Percentiles rank a stretch among this genome's conserved stretches.
Evolutionary conservation across 2,329 filamentous ascomycete genomes (phyloP).

Genomic region (Cryphonectria japonica): DNA sequence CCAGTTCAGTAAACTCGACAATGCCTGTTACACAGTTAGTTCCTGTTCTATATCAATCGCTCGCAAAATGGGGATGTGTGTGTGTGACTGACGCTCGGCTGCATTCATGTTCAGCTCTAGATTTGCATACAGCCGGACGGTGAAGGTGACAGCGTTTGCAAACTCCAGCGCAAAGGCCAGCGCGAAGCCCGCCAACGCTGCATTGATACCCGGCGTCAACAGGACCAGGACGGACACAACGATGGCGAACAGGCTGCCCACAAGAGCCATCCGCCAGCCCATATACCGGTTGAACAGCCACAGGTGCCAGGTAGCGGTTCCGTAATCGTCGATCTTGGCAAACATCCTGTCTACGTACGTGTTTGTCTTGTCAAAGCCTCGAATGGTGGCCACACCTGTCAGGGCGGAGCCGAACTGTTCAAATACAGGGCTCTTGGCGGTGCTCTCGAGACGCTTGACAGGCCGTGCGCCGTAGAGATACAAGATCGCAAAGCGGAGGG

Average conservation of each 20-base stretch:
- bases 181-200: constrained; percentile 75
- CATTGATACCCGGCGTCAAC: constrained; percentile 62
- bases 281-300: constrained; percentile 81
- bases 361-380: constrained; percentile 71
- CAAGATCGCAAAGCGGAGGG: constrained; percentile 58
- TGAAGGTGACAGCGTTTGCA: constrained; percentile 65
- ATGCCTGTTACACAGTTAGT: constrained; percentile 43
- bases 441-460: constrained; percentile 77
- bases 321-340: constrained; percentile 68
- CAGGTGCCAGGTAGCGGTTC: constrained; percentile 66
- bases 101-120: constrained; percentile 81
- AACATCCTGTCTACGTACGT: constrained; percentile 74
- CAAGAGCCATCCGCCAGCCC: constrained; percentile 69
- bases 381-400: constrained; percentile 73
- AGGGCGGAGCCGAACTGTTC: constrained; percentile 78
- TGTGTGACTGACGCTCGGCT: constrained; percentile 57
- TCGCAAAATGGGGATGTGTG: too few species aligned
- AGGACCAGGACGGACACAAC: constrained; percentile 69
- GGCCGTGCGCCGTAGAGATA: constrained; percentile 76
- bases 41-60: not conserved
- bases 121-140: constrained; percentile 69
- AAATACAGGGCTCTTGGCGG: constrained; percentile 76
- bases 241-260: constrained; percentile 71
- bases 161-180: constrained; percentile 75
- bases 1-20: constrained; percentile 72